Conservation (phyloP, 176 grass and related monocot species). For the Leersia perrieri region DNA sequence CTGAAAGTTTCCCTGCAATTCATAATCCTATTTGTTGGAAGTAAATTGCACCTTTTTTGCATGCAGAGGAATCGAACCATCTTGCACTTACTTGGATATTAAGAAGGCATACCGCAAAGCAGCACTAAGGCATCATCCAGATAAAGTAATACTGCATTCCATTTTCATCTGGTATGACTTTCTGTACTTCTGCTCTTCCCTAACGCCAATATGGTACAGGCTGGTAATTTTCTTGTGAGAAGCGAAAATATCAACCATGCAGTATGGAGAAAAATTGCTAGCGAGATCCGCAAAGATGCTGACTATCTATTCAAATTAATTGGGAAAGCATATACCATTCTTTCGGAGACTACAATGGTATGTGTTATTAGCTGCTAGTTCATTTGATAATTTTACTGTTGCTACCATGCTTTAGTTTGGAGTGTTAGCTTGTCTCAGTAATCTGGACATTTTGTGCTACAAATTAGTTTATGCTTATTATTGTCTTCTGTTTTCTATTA, state of each 20-base stretch:
- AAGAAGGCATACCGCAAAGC: slow-evolving; percentile 90
- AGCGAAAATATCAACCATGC: slow-evolving; percentile 64
- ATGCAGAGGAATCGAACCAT: slow-evolving; percentile 71
- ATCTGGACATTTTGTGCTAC: background rate
- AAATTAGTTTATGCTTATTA: background rate
- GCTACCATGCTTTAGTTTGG: background rate
- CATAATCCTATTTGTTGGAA: background rate
- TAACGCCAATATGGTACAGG: slow-evolving; percentile 49
- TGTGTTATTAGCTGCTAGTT: background rate
- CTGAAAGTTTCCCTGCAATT: background rate
- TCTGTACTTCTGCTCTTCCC: slow-evolving; percentile 19
- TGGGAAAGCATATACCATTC: slow-evolving; percentile 83
- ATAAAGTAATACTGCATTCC: slow-evolving; percentile 51
- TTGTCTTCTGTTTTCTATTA: background rate
- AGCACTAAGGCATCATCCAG: slow-evolving; percentile 82
- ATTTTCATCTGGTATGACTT: slow-evolving; percentile 22
- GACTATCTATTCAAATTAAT: slow-evolving; percentile 92
- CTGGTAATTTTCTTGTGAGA: slow-evolving; percentile 62
- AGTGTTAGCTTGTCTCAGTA: background rate
- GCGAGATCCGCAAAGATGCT: slow-evolving; percentile 60
- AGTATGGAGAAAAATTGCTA: slow-evolving; percentile 51
- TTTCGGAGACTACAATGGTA: slow-evolving; percentile 75
- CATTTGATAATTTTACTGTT: slow-evolving; percentile 14
- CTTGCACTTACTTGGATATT: slow-evolving; percentile 66
- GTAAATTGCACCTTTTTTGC: slow-evolving; percentile 18